These are phyloP conservation scores for Spiromastix sp. DNA, from an alignment of 2,329 filamentous ascomycete genomes.

Conservation along the genomic window DNA sequence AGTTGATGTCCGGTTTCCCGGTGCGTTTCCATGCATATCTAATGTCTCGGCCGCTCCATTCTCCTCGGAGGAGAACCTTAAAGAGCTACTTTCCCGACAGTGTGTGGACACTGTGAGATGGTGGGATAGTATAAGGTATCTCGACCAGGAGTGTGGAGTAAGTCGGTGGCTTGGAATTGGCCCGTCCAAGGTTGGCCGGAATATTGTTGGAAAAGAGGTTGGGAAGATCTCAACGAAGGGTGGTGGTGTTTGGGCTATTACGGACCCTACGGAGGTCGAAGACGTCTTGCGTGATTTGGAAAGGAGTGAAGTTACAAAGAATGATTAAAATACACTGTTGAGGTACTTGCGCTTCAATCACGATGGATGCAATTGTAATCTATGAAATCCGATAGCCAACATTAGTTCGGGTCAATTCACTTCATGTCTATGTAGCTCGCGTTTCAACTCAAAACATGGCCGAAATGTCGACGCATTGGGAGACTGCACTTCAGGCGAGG, in stretches of 20 bases:
- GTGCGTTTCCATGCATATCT: conserved; percentile 64
- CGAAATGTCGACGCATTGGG: too few species aligned
- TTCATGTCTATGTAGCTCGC: too few species aligned
- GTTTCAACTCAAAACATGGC: too few species aligned
- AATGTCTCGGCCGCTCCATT: conserved; percentile 81
- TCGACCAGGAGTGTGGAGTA: conserved; percentile 74
- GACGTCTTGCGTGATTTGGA: conserved; percentile 56
- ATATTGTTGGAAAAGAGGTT: conserved; percentile 90
- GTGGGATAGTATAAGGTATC: conserved; percentile 87
- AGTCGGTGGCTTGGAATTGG: conserved; percentile 84
- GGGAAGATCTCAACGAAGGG: conserved; percentile 74
- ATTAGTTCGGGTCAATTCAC: too few species aligned
- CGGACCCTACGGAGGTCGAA: conserved; percentile 65
- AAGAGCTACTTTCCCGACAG: conserved; percentile 67
- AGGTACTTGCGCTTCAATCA: too few species aligned
- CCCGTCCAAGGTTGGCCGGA: conserved; percentile 85
- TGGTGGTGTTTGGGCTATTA: conserved; percentile 87
- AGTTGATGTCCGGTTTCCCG: conserved; percentile 61
- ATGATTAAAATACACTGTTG: too few species aligned
- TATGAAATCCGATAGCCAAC: too few species aligned
- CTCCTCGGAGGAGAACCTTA: conserved; percentile 59
- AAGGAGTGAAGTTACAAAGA: conserved; percentile 43
- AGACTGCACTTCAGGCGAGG: too few species aligned
- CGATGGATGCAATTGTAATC: too few species aligned
- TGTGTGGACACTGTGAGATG: conserved; percentile 88